phyloP scores from a whole-genome alignment of 2,329 filamentous ascomycete genomes.

The Scytalidium sp. region DNA sequence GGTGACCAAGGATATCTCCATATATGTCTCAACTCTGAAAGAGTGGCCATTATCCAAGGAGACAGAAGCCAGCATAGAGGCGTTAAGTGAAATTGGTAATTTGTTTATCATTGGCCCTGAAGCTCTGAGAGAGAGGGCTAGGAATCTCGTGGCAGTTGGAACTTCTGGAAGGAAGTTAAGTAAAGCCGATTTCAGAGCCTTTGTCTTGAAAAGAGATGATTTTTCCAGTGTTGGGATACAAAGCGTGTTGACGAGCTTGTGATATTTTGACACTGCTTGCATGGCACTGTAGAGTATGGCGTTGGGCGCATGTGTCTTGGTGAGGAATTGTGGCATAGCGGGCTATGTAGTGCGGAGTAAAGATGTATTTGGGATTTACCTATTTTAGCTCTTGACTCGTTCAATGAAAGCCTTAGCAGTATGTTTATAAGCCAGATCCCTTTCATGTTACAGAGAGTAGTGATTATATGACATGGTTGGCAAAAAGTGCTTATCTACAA shows the following conservation, averaged over 20 bases:
- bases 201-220: conserved; percentile 83
- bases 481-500: too few relatives aligned
- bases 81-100: conserved; percentile 89
- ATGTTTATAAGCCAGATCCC: too few relatives aligned
- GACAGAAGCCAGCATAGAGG: conserved; percentile 69
- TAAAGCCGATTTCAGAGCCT: conserved; percentile 75
- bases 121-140: conserved; percentile 67
- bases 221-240: conserved; percentile 78
- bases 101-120: conserved; percentile 90
- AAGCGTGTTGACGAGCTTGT: conserved; percentile 62
- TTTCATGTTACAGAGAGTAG: too few relatives aligned
- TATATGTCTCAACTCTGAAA: conserved; percentile 83
- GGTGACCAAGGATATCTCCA: conserved; percentile 93
- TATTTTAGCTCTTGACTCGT: too few relatives aligned
- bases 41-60: conserved; percentile 75
- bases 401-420: too few relatives aligned
- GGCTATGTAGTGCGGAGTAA: neutral
- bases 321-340: neutral
- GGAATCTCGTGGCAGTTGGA: conserved; percentile 39
- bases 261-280: conserved; percentile 9
- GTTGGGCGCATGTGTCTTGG: neutral
- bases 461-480: neutral
- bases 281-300: neutral
- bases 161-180: conserved; percentile 50
- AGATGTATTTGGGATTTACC: neutral